These are phyloP conservation scores for Monilinia fructigena DNA, from an alignment of 2,329 filamentous ascomycete genomes.

Conservation along the genomic window DNA sequence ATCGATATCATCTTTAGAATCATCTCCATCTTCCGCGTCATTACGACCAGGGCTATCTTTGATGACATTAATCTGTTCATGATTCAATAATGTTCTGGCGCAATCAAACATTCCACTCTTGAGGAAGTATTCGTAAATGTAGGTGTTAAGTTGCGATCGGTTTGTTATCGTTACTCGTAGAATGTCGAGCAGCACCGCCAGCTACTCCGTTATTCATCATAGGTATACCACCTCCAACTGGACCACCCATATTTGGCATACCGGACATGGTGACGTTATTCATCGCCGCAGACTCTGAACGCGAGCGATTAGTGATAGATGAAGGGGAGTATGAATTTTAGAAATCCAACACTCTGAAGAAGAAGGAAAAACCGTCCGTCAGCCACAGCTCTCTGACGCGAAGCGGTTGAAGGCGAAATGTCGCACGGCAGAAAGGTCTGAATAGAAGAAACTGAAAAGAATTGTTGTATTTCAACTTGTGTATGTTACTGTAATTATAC, in stretches of 20 bases:
- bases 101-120: constrained; percentile 81
- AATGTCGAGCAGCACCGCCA: constrained; percentile 36
- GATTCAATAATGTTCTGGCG: constrained; percentile 69
- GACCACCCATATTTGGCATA: constrained; percentile 67
- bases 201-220: constrained; percentile 57
- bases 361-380: constrained; percentile 29
- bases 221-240: constrained; percentile 60
- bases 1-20: constrained; percentile 74
- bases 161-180: constrained; percentile 41
- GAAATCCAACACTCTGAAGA: constrained; percentile 26
- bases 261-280: constrained; percentile 54
- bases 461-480: neutral
- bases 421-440: constrained; percentile 18
- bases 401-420: constrained; percentile 33
- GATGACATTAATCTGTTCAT: constrained; percentile 63
- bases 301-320: constrained; percentile 30
- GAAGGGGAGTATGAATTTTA: constrained; percentile 26
- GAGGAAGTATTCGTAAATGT: constrained; percentile 90
- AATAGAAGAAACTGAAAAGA: constrained; percentile 9
- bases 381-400: constrained; percentile 37
- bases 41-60: constrained; percentile 71
- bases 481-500: neutral
- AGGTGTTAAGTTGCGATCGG: constrained; percentile 70
- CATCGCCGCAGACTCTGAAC: constrained; percentile 36
- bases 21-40: constrained; percentile 69